Percentiles rank a stretch among this genome's conserved stretches.
Conservation (phyloP, 2,329 filamentous ascomycete genomes). For the Verticillium zaregamsianum region DNA sequence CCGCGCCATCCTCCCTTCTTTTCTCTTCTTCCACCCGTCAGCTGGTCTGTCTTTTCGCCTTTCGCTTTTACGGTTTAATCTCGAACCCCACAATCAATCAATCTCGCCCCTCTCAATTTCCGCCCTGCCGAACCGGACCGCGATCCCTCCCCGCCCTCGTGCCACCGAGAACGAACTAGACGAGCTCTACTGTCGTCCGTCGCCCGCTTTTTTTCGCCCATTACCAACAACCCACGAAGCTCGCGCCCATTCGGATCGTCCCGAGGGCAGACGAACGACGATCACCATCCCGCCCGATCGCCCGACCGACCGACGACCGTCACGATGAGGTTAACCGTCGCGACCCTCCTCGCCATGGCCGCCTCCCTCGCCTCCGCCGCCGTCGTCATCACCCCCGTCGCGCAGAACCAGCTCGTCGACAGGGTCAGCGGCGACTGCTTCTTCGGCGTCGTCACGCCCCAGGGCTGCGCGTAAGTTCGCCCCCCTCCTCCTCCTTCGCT, state of each 20-base stretch:
- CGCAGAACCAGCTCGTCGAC: conserved; percentile 45
- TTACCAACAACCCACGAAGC: neutral
- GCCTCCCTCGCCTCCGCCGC: conserved; percentile 45
- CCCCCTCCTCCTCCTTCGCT: too few species aligned
- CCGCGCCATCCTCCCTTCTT: neutral
- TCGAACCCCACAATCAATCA: neutral
- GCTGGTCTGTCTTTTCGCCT: neutral
- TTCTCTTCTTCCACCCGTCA: neutral
- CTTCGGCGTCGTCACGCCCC: conserved; percentile 51
- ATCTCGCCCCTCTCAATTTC: neutral
- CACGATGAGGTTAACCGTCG: conserved; percentile 21
- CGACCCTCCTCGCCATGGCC: conserved; percentile 37
- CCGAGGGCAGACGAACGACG: neutral
- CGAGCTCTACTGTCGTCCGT: neutral
- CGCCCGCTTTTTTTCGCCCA: neutral
- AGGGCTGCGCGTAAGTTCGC: conserved; percentile 50
- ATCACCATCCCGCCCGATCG: neutral
- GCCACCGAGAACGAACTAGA: neutral
- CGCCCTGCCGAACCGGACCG: neutral
- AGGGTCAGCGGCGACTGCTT: conserved; percentile 43
- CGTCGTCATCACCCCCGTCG: conserved; percentile 52
- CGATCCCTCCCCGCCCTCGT: neutral
- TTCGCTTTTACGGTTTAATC: neutral
- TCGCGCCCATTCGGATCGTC: neutral
- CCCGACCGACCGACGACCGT: conserved; percentile 28